Conservation (phyloP, 2,329 filamentous ascomycete genomes). For the Diplodia sapinea region DNA sequence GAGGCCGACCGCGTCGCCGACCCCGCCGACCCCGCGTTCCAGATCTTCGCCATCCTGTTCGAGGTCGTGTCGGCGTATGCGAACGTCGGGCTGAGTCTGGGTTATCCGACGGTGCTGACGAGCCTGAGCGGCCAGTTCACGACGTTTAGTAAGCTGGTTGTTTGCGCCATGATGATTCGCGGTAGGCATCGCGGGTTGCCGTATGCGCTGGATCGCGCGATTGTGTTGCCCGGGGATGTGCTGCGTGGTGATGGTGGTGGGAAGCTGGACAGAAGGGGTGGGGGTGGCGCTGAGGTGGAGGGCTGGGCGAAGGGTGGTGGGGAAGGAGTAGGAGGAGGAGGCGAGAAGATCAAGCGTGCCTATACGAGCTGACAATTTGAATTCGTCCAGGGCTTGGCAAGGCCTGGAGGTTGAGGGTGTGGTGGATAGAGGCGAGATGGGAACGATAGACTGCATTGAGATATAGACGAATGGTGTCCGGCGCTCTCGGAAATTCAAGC, state of each 20-base stretch:
- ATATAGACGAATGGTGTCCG: no score
- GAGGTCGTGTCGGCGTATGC: constrained; percentile 46
- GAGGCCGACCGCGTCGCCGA: constrained; percentile 45
- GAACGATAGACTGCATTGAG: no score
- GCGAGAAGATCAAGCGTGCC: no score
- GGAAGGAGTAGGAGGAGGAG: no score
- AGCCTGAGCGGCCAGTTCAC: constrained; percentile 56
- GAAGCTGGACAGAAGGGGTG: no score
- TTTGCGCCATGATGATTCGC: constrained; percentile 62
- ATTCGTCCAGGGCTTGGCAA: no score
- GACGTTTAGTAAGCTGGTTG: constrained; percentile 58
- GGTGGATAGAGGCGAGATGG: no score
- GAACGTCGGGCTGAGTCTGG: constrained; percentile 54
- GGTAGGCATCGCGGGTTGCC: constrained; percentile 61
- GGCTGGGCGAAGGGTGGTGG: no score
- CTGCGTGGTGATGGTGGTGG: constrained; percentile 35
- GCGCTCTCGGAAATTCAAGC: no score
- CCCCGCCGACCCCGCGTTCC: constrained; percentile 44
- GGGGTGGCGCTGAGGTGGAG: no score
- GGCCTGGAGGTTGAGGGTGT: no score
- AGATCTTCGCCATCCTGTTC: constrained; percentile 54
- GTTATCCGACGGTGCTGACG: constrained; percentile 51
- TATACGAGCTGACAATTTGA: no score
- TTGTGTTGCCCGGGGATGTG: constrained; percentile 43
- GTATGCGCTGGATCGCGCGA: constrained; percentile 57